Percentiles rank a stretch among this genome's conserved stretches.
phyloP scores from a whole-genome alignment of 1,139 yeast genomes.

The Candida sojae region DNA sequence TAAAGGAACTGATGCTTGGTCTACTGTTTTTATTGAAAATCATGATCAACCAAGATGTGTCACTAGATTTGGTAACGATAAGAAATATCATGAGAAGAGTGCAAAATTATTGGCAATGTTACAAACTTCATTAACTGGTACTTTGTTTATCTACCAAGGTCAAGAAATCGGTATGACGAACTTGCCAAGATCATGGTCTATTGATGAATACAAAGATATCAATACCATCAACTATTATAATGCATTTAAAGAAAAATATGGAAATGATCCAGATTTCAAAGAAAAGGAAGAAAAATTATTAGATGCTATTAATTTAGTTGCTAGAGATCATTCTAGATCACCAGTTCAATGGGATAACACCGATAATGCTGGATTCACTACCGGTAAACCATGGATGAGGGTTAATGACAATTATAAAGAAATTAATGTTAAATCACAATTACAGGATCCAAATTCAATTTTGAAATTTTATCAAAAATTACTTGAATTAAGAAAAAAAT shows the following conservation, averaged over 20 bases:
- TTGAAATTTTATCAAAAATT: conserved; percentile 47
- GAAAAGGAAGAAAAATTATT: conserved; percentile 29
- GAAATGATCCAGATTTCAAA: conserved; percentile 28
- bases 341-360: conserved; percentile 60
- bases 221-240: conserved; percentile 46
- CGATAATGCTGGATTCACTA: conserved; percentile 50
- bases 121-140: conserved; percentile 53
- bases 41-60: conserved; percentile 61
- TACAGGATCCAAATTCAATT: conserved; percentile 49
- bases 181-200: conserved; percentile 45
- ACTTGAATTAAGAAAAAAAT: conserved; percentile 44
- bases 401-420: conserved; percentile 52
- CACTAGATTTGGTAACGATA: conserved; percentile 51
- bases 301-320: conserved; percentile 36
- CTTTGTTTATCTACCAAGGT: conserved; percentile 60
- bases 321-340: conserved; percentile 58
- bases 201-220: conserved; percentile 53
- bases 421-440: conserved; percentile 50
- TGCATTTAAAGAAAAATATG: conserved; percentile 30
- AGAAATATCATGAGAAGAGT: conserved; percentile 33
- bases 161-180: conserved; percentile 63
- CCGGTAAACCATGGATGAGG: conserved; percentile 56
- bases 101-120: conserved; percentile 53
- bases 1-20: conserved; percentile 57
- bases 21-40: conserved; percentile 55